Percentiles rank a stretch among this genome's conserved stretches.
Evolutionary conservation across 2,329 filamentous ascomycete genomes (phyloP).

Genomic region (Bipolaris sorokiniana): DNA sequence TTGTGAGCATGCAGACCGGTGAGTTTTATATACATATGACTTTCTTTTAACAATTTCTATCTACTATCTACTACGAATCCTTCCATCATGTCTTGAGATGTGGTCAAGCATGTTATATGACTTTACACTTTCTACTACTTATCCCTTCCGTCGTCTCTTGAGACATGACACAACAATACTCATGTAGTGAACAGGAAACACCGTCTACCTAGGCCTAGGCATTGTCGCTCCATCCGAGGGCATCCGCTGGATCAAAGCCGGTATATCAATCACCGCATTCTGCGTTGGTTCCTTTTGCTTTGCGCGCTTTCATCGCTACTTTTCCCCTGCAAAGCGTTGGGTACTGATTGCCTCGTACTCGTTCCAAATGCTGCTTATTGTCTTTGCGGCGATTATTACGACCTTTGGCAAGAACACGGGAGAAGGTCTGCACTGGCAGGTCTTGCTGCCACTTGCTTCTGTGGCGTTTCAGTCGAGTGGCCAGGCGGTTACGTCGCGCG

Average conservation of each 20-base stretch:
- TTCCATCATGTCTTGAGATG: no score
- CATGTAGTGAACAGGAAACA: constrained; percentile 62
- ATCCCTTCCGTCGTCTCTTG: no score
- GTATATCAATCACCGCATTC: constrained; percentile 72
- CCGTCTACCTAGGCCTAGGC: constrained; percentile 78
- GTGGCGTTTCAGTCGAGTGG: constrained; percentile 79
- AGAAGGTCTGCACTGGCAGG: constrained; percentile 54
- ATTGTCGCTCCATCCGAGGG: constrained; percentile 62
- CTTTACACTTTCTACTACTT: no score
- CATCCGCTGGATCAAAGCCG: constrained; percentile 73
- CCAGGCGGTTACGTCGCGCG: constrained; percentile 76
- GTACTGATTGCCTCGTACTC: constrained; percentile 61
- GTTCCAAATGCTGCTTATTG: constrained; percentile 52
- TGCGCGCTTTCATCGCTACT: constrained; percentile 68
- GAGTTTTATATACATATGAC: constrained; percentile 32
- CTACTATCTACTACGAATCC: no score
- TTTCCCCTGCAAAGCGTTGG: constrained; percentile 68
- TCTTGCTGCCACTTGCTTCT: constrained; percentile 70
- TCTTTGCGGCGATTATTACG: constrained; percentile 52
- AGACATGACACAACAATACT: neutral
- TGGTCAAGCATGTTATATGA: no score
- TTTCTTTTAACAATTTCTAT: neutral
- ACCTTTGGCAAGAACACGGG: constrained; percentile 48
- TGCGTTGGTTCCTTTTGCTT: constrained; percentile 76
- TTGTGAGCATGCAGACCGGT: constrained; percentile 86